A percentile compares a stretch with the other conserved stretches of the same genome.
Conservation (phyloP, 148 eudicot species). For the Rhododendron williamsianum region DNA sequence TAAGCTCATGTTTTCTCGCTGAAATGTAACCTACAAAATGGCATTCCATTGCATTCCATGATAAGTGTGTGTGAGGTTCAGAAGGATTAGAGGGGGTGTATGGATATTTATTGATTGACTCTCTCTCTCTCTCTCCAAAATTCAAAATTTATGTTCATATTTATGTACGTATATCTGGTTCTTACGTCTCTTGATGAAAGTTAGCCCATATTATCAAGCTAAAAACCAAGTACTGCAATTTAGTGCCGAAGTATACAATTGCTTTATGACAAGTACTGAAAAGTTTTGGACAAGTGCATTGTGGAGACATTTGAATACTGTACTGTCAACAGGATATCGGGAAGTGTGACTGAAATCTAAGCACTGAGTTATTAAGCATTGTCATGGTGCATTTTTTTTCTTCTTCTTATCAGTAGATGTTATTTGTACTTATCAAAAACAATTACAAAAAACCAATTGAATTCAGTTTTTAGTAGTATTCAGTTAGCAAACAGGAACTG, state of each 20-base stretch:
- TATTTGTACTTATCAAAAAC: background rate
- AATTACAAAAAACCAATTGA: background rate
- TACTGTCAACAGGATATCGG: background rate
- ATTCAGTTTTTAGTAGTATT: too few relatives aligned
- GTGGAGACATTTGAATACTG: background rate
- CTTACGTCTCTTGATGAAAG: background rate
- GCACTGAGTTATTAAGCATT: background rate
- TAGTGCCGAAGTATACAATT: background rate
- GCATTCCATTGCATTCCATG: background rate
- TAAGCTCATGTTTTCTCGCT: background rate
- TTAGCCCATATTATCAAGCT: background rate
- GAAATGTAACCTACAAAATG: background rate
- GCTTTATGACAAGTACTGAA: background rate
- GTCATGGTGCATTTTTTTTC: background rate
- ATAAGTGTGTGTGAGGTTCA: background rate
- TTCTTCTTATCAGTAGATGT: background rate
- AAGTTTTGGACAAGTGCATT: background rate
- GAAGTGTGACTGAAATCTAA: background rate
- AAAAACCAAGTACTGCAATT: background rate
- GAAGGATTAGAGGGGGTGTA: background rate
- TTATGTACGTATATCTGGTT: background rate
- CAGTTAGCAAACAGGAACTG: background rate
- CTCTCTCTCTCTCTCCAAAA: background rate
- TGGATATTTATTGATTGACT: background rate
- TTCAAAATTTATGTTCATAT: background rate